phyloP scores from a whole-genome alignment of 345 rosid species.

The Capsella bursapastoris region DNA sequence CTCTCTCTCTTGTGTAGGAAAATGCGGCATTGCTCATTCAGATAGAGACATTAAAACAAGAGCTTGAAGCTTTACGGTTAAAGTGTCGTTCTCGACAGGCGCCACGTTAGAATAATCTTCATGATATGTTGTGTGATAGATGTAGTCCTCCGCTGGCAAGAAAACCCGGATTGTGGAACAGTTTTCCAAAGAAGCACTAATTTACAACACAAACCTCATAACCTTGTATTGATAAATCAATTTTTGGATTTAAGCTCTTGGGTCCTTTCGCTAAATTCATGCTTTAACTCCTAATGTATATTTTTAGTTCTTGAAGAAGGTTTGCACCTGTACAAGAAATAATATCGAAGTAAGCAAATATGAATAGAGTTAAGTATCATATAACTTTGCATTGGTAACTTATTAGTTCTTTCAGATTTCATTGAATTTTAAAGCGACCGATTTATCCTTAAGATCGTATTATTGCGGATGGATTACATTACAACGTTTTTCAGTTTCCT shows the following conservation, averaged over 20 bases:
- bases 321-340: not conserved
- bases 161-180: not conserved
- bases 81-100: slow-evolving; percentile 48
- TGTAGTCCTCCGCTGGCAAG: slow-evolving; percentile 24
- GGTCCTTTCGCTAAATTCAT: not conserved
- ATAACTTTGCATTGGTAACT: not conserved
- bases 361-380: not conserved
- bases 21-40: slow-evolving; percentile 54
- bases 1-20: slow-evolving; percentile 52
- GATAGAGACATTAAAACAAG: slow-evolving; percentile 55
- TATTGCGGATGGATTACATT: not conserved
- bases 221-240: slow-evolving; percentile 6
- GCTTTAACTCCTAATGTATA: slow-evolving; percentile 6
- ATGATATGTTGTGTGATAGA: not conserved
- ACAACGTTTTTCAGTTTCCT: not conserved
- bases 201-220: slow-evolving; percentile 18
- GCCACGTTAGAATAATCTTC: slow-evolving; percentile 14
- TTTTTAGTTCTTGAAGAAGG: slow-evolving; percentile 2
- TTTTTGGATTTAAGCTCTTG: not conserved
- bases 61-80: slow-evolving; percentile 52
- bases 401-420: not conserved
- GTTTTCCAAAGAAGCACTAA: not conserved
- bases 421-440: not conserved
- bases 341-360: not conserved
- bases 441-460: not conserved